Base-by-base conservation (phyloP, 345 rosid genomes). In the Balakata baccata region DNA sequence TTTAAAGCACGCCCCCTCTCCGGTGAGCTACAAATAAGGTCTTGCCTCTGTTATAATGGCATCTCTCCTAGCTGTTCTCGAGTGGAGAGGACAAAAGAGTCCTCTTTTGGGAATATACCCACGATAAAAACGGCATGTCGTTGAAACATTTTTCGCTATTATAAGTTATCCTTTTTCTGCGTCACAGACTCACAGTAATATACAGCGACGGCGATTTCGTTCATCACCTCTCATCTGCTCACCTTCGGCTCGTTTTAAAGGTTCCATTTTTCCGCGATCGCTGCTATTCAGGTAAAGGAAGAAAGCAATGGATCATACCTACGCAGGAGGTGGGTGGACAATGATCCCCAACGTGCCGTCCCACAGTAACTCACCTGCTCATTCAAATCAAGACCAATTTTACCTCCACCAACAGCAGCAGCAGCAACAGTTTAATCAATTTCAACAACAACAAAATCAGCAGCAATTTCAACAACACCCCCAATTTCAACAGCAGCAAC, bases 321-420 rank as follows among this genome's bases (percentile, higher is more conserved):
- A 51, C 47, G 11, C 58, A 49, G 70, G 58, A 67, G 57, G 59
- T 6, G 70, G 69, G 18, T 75, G 82, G 79, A 58, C 75, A 46
- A 75, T 79, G 82, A 79, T 79, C n/a, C 76, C 73, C 16, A 79
- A 52, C 73, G 8, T 75, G 34, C 53, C 65, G 12, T 29, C 79
- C n/a, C 75, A 47, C 53, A 57, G 63, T 11, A 74, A 70, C 71
- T 79, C 82, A 14, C 79, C 76, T 50, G 62, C 79, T 29, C 82
- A 75, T 46, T 75, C 82, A 8, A 79, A 70, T 54, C 79, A 65
- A 29, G 82, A 79, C 38, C 82, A 70, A 46, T 75, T 75, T 49
- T 75, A 49, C 45, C 81, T 69, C 54, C 64, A 41, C 23, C 70
- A 46, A 25, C 73, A 50, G 25, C 51, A 20, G 9, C 68, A 45